These are phyloP conservation scores for Pseudogymnoascus pannorum DNA, from an alignment of 2,329 filamentous ascomycete species.

Conservation along the genomic window DNA sequence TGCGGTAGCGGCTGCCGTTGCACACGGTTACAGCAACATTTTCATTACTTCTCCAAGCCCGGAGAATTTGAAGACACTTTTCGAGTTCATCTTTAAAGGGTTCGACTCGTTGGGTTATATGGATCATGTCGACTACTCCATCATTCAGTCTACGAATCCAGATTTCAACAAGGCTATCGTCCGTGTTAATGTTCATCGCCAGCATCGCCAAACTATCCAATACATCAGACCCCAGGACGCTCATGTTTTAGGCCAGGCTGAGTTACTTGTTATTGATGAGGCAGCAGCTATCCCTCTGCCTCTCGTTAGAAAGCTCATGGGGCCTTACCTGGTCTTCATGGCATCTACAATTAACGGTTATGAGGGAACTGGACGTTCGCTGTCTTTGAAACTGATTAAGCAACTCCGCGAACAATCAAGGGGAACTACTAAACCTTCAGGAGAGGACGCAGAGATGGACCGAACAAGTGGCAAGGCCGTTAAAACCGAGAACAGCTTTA, in stretches of 20 bases:
- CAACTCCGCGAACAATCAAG: slow-evolving; percentile 90
- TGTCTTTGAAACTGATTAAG: slow-evolving; percentile 94
- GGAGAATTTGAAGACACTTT: slow-evolving; percentile 96
- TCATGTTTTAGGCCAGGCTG: slow-evolving; percentile 89
- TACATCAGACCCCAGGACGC: slow-evolving; percentile 97
- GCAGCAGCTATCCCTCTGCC: slow-evolving; percentile 93
- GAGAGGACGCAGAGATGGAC: slow-evolving; percentile 62
- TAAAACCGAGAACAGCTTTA: slow-evolving; percentile 53
- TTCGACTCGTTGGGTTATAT: slow-evolving; percentile 92
- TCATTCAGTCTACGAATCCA: slow-evolving; percentile 95
- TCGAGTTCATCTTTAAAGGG: slow-evolving; percentile 97
- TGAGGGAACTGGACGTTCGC: slow-evolving; percentile 88
- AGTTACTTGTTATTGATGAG: slow-evolving; percentile 93
- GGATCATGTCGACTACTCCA: slow-evolving; percentile 95
- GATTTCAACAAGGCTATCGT: slow-evolving; percentile 99
- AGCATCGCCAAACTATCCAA: slow-evolving; percentile 95
- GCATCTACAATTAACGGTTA: slow-evolving; percentile 98
- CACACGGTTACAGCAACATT: slow-evolving; percentile 97
- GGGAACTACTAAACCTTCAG: slow-evolving; percentile 47
- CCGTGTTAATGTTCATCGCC: slow-evolving; percentile 86
- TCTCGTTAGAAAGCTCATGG: slow-evolving; percentile 87
- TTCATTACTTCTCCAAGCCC: slow-evolving; percentile 97
- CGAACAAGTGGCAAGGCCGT: slow-evolving; percentile 67
- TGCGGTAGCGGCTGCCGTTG: slow-evolving; percentile 86
- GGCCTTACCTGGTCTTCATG: slow-evolving; percentile 97